Conservation (phyloP, 2,329 filamentous ascomycete genomes). For the Acephala macrosclerotiorum region DNA sequence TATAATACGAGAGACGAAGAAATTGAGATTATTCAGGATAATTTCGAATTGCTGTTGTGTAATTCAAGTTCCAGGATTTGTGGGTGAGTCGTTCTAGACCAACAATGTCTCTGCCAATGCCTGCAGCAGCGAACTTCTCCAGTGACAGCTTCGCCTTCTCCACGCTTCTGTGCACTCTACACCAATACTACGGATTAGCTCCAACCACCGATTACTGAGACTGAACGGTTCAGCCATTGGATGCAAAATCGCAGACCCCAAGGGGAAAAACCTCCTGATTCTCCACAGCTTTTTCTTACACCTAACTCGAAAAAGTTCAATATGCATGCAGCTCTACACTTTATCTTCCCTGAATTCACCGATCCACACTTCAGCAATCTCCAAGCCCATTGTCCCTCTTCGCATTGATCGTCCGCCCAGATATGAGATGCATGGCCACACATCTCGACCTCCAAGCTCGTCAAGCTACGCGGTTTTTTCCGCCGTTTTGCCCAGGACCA, state of each 20-base stretch:
- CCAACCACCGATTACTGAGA: neutral
- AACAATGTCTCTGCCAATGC: neutral
- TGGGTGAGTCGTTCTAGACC: conserved; percentile 2
- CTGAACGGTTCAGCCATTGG: neutral
- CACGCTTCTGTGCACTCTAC: conserved; percentile 1
- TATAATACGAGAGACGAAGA: neutral
- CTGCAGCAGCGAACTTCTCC: neutral
- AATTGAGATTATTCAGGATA: neutral
- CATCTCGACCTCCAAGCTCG: conserved; percentile 4
- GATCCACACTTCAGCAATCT: conserved; percentile 14
- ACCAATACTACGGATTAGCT: conserved; percentile 4
- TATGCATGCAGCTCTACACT: conserved; percentile 11
- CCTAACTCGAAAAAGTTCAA: neutral
- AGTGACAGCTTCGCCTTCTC: neutral
- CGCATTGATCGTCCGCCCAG: conserved; percentile 16
- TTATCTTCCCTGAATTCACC: conserved; percentile 15
- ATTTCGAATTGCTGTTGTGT: neutral
- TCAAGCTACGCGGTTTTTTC: conserved; percentile 34
- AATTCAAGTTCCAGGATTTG: neutral
- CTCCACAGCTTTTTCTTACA: neutral
- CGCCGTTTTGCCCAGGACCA: conserved; percentile 29
- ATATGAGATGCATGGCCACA: conserved; percentile 14
- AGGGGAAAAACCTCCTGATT: conserved; percentile 6
- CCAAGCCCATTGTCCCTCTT: neutral
- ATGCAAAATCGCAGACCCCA: neutral